These are phyloP conservation scores for Fusarium austroafricanum DNA, from an alignment of 2,329 filamentous ascomycete species.

Conservation along the genomic window DNA sequence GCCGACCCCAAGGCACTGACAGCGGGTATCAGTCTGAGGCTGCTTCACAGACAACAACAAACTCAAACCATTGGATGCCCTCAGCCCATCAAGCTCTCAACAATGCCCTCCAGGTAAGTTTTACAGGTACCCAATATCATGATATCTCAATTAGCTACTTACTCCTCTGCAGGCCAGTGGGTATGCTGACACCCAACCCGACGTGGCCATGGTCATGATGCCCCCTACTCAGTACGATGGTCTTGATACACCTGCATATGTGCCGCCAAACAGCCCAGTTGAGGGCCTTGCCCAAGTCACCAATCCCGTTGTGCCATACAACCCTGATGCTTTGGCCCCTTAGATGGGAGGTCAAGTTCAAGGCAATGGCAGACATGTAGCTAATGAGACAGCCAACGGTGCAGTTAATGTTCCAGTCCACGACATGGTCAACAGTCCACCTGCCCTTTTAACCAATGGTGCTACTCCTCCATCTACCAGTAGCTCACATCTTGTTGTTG, in stretches of 20 bases:
- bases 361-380: neutral
- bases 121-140: neutral
- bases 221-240: neutral
- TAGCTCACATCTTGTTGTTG: neutral
- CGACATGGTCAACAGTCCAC: neutral
- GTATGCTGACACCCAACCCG: neutral
- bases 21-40: neutral
- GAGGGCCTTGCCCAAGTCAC: neutral
- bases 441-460: neutral
- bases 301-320: neutral
- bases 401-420: neutral
- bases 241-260: constrained; percentile 16
- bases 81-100: constrained; percentile 41
- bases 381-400: neutral
- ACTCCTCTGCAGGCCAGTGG: constrained; percentile 24
- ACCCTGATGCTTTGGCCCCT: constrained; percentile 25
- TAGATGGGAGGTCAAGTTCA: constrained; percentile 42
- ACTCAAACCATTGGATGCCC: constrained; percentile 38
- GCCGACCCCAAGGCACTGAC: neutral
- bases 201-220: neutral
- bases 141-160: neutral
- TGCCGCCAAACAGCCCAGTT: constrained; percentile 35
- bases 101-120: constrained; percentile 38
- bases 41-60: constrained; percentile 7
- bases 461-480: neutral